A percentile compares a stretch with the other conserved stretches of the same genome.
Evolutionary conservation across 257 asterid genomes (phyloP).

Genomic region (Salvia miltiorrhiza): DNA sequence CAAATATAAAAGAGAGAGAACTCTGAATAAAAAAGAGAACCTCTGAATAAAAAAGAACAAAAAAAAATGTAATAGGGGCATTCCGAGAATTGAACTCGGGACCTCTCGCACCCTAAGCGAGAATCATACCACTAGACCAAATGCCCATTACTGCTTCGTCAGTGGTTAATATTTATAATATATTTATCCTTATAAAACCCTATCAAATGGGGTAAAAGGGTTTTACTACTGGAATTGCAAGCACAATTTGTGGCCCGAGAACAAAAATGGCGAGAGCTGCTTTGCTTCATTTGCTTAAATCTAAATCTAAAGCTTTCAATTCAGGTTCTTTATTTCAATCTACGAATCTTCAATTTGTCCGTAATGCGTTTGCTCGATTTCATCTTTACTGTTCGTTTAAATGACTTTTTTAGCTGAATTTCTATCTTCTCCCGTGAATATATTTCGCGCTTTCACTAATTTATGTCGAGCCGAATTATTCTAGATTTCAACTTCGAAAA

Average conservation of each 20-base stretch:
- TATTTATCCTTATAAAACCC: neutral
- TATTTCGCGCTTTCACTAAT: neutral
- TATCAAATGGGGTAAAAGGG: conserved; percentile 19
- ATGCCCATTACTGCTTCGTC: conserved; percentile 31
- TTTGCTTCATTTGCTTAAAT: conserved; percentile 51
- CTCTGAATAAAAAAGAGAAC: too few species aligned
- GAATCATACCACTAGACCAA: conserved; percentile 97
- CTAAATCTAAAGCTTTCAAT: conserved; percentile 38
- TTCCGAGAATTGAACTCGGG: conserved; percentile 77
- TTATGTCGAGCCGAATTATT: neutral
- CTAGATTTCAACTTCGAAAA: neutral
- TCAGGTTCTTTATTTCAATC: conserved; percentile 41
- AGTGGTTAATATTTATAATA: neutral
- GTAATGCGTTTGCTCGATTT: neutral
- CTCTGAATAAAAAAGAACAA: too few species aligned
- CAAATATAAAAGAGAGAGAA: neutral
- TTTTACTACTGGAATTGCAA: conserved; percentile 8
- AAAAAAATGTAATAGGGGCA: conserved; percentile 7
- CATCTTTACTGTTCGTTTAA: neutral
- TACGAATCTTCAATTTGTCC: neutral
- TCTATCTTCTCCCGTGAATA: neutral
- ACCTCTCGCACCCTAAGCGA: conserved; percentile 94
- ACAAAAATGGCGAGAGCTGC: conserved; percentile 61
- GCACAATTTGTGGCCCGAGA: neutral
- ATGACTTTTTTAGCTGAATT: neutral